phyloP scores from a whole-genome alignment of 2,329 filamentous ascomycete species.

The Colletotrichum cuscutae region DNA sequence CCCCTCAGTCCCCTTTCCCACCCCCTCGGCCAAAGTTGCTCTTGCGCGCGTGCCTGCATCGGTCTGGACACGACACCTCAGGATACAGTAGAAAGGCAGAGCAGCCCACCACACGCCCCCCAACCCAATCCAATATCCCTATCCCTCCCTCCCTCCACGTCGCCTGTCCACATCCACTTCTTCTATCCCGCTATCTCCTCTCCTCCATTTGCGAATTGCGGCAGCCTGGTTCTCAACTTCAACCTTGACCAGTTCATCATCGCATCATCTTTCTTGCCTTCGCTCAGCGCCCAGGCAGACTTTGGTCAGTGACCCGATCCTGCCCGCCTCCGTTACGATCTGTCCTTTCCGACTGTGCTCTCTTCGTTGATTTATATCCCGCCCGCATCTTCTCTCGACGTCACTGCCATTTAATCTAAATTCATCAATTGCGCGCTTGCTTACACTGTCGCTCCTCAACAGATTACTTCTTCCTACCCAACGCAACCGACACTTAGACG shows the following conservation, averaged over 20 bases:
- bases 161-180: slow-evolving; percentile 35
- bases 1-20: slow-evolving; percentile 15
- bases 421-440: slow-evolving; percentile 28
- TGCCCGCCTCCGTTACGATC: slow-evolving; percentile 17
- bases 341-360: slow-evolving; percentile 28
- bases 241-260: slow-evolving; percentile 24
- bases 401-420: slow-evolving; percentile 24
- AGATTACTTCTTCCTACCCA: slow-evolving; percentile 39
- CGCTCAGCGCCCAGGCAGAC: slow-evolving; percentile 30
- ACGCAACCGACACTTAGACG: slow-evolving; percentile 47
- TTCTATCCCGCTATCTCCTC: slow-evolving; percentile 34
- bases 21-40: slow-evolving; percentile 33
- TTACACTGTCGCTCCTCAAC: slow-evolving; percentile 20
- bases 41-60: slow-evolving; percentile 33
- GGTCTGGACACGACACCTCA: slow-evolving; percentile 35
- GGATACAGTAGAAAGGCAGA: slow-evolving; percentile 26
- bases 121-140: slow-evolving; percentile 34
- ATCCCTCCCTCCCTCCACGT: slow-evolving; percentile 35
- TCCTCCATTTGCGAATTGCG: slow-evolving; percentile 32
- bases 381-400: slow-evolving; percentile 23
- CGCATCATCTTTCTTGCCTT: slow-evolving; percentile 1
- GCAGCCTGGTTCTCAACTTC: slow-evolving; percentile 31
- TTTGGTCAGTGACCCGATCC: slow-evolving; percentile 26
- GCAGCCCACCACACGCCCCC: slow-evolving; percentile 32
- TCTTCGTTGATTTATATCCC: slow-evolving; percentile 19